These are phyloP conservation scores for Kwoniella heveanensis DNA, from an alignment of 768 basidiomycete species.

Conservation along the genomic window DNA sequence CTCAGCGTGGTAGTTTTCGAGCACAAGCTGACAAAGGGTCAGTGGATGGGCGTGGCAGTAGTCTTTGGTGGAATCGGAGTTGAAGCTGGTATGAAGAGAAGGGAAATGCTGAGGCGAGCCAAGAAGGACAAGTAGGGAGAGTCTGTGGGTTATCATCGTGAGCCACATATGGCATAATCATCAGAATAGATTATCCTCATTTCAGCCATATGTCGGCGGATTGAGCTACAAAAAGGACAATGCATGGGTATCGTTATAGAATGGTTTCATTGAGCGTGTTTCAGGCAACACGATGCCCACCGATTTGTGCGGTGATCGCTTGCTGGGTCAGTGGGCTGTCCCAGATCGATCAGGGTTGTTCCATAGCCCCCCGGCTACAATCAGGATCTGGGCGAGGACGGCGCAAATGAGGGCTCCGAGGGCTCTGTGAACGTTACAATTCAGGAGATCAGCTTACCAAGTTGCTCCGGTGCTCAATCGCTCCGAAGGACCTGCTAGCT, in stretches of 20 bases:
- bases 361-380: conserved; percentile 6
- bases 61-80: conserved; percentile 96
- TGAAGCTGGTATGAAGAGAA: conserved; percentile 84
- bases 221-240: neutral
- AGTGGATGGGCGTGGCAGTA: conserved; percentile 88
- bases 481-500: too few species aligned
- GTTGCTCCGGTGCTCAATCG: too few species aligned
- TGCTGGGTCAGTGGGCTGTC: neutral
- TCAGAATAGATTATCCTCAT: neutral
- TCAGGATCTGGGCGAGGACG: neutral
- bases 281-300: too few species aligned
- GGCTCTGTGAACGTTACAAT: neutral
- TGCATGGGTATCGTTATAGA: neutral
- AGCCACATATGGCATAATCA: too few species aligned
- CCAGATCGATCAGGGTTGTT: conserved; percentile 11
- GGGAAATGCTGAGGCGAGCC: conserved; percentile 40
- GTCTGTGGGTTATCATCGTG: neutral
- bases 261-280: too few species aligned
- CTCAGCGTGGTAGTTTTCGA: conserved; percentile 90
- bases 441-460: too few species aligned
- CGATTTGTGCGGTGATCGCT: too few species aligned
- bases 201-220: too few species aligned
- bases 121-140: conserved; percentile 30
- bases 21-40: conserved; percentile 77
- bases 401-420: conserved; percentile 2